A percentile compares a stretch with the other conserved stretches of the same genome.
These are phyloP conservation scores for Cytospora schulzeri DNA, from an alignment of 2,329 filamentous ascomycete species.

Conservation along the genomic window DNA sequence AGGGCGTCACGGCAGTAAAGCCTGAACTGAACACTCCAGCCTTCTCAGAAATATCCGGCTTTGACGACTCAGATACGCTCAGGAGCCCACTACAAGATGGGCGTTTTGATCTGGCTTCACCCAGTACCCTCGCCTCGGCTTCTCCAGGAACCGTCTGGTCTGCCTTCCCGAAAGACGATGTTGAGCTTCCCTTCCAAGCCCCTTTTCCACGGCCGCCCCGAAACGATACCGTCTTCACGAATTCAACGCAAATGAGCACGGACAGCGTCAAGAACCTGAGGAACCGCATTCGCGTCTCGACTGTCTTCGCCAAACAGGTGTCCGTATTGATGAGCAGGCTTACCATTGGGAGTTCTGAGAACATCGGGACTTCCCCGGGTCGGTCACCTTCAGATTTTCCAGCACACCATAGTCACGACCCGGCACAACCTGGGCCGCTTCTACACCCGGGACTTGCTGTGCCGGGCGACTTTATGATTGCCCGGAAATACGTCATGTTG, in stretches of 20 bases:
- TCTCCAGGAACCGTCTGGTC: constrained; percentile 14
- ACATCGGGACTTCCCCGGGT: constrained; percentile 12
- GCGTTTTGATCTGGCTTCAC: constrained; percentile 19
- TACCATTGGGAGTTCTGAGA: constrained; percentile 25
- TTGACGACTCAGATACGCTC: constrained; percentile 13
- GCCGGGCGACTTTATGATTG: constrained; percentile 52
- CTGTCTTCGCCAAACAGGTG: constrained; percentile 33
- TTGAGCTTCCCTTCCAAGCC: constrained; percentile 14
- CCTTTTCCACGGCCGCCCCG: constrained; percentile 35
- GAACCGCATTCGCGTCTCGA: constrained; percentile 30
- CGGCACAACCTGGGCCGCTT: constrained; percentile 32
- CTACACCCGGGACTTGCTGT: constrained; percentile 39
- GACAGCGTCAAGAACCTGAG: constrained; percentile 41
- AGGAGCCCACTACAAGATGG: constrained; percentile 19
- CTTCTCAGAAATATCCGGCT: constrained; percentile 15
- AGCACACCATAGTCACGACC: not conserved
- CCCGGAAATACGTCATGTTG: constrained; percentile 30
- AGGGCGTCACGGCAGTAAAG: constrained; percentile 17
- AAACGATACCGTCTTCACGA: constrained; percentile 39
- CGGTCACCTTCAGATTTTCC: constrained; percentile 21
- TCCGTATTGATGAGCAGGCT: constrained; percentile 41
- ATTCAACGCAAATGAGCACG: constrained; percentile 43
- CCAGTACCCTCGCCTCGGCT: constrained; percentile 17
- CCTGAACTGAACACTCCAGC: constrained; percentile 21
- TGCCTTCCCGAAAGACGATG: constrained; percentile 14